Base-by-base conservation (phyloP, 306 rosid species). In the Purshia tridentata region DNA sequence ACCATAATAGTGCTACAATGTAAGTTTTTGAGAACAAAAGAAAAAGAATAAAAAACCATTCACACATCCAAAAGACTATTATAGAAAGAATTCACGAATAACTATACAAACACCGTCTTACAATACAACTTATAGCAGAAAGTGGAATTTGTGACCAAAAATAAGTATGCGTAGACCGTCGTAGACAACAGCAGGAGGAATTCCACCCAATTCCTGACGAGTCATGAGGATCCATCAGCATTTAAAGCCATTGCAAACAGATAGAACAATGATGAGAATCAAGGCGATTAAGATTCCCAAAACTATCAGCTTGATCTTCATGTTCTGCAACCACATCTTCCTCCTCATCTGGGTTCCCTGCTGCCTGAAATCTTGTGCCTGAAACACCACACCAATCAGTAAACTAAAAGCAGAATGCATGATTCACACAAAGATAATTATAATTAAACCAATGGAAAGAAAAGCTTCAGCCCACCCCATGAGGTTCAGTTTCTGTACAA, bases 301-400 rank as follows among this genome's bases (percentile, higher is more conserved):
- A 80, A 88, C 96, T 55, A 92, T 81, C 54, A 92, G 83, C 87
- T 90, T 92, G 65, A 88, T 83, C 90, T 92, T 92, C 98, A 92
- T 92, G 81, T 92, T 92, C 80, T 92, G 88, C 39, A 81, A 77
- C 96, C 98, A 92, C 98, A 92, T 92, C 90, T 90, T 90, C 78
- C 98, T 90, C 86, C 88, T 90, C 74, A 92, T 82, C 89, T 86
- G 73, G 75, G 98, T 92, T 76, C 98, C 98, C 74, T 92, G 98
- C 84, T 87, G 91, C 86, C 88, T 87, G 71, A 92, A 92, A 80
- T 90, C 98, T 78, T 90, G 96, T 9, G 98, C 98, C 98, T 92
- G 87, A 65, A 78, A 77, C 45, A 22, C 52, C 75, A 76, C 11
- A 54, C 41, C 47, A 79, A 58, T 70, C 18, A 47, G 62, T 14